A percentile compares a stretch with the other conserved stretches of the same genome.
These are phyloP conservation scores for Trypanosomatidae sp. DNA, from an alignment of 208 protist species.

Conservation along the genomic window DNA sequence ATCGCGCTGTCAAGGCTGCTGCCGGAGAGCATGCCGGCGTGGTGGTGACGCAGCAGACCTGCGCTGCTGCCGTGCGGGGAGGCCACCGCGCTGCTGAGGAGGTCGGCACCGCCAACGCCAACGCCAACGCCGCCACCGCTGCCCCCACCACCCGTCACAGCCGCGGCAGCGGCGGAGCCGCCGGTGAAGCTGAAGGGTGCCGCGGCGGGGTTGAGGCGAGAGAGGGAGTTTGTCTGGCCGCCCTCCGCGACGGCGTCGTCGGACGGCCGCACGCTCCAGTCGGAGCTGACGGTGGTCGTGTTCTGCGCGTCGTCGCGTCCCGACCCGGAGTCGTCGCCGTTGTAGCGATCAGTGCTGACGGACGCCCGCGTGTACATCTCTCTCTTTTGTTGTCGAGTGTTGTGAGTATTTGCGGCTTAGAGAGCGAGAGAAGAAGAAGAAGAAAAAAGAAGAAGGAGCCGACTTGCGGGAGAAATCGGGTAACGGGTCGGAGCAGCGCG, in stretches of 20 bases:
- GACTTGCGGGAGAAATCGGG: too few relatives aligned
- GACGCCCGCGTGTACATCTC: too few relatives aligned
- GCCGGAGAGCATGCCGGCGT: conserved; percentile 4
- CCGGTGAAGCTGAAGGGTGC: conserved; percentile 31
- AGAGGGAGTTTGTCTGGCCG: conserved; percentile 10
- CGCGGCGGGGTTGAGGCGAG: conserved; percentile 30
- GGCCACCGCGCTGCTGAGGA: too few relatives aligned
- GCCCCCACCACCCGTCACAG: background rate
- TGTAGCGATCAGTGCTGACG: too few relatives aligned
- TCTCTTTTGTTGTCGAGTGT: too few relatives aligned
- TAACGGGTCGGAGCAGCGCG: too few relatives aligned
- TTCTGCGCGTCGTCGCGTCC: conserved; percentile 28
- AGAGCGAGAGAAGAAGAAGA: too few relatives aligned
- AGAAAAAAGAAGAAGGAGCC: too few relatives aligned
- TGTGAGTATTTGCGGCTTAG: too few relatives aligned
- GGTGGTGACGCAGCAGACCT: conserved; percentile 4
- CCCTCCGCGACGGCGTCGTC: conserved; percentile 14
- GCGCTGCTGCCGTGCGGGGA: too few relatives aligned
- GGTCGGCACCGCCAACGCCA: background rate
- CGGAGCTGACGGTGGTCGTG: conserved; percentile 24
- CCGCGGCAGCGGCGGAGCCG: conserved; percentile 2
- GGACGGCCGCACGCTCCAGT: conserved; percentile 35
- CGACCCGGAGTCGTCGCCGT: too few relatives aligned
- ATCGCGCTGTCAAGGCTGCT: conserved; percentile 8
- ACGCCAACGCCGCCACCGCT: conserved; percentile 3